Conservation (phyloP, 2,329 filamentous ascomycete species). For the Samsoniella hepiali region DNA sequence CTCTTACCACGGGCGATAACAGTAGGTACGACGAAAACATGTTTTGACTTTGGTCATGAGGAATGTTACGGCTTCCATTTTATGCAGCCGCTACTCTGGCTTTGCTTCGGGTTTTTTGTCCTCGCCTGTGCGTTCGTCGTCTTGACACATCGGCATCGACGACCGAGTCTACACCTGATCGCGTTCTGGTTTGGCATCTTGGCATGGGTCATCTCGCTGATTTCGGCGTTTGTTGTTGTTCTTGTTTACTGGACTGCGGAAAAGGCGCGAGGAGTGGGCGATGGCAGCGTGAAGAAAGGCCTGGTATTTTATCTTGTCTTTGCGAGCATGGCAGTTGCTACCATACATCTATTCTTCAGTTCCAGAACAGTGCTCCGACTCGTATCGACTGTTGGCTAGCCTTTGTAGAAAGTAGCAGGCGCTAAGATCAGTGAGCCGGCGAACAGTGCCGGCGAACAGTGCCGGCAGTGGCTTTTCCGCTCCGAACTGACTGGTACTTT, state of each 20-base stretch:
- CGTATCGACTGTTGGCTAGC: background rate
- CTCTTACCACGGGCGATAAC: background rate
- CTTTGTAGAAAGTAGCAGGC: background rate
- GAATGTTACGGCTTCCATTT: background rate
- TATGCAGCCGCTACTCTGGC: background rate
- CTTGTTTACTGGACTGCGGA: background rate
- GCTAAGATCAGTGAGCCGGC: too few relatives aligned
- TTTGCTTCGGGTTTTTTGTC: background rate
- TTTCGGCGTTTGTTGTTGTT: background rate
- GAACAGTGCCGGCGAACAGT: too few relatives aligned
- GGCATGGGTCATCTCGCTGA: background rate
- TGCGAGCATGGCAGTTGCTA: background rate
- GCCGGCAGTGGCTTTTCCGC: too few relatives aligned
- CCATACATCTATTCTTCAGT: background rate
- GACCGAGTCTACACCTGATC: background rate
- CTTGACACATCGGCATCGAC: background rate
- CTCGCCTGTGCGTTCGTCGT: conserved; percentile 38
- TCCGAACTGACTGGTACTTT: too few relatives aligned
- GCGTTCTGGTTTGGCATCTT: background rate
- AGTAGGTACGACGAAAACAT: background rate
- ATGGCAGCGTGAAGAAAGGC: background rate
- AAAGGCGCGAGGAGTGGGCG: background rate
- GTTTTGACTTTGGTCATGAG: background rate
- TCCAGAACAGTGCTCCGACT: background rate
- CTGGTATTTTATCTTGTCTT: background rate